Evolutionary conservation across 768 basidiomycete genomes (phyloP).

Genomic region (Tulasnella sp.): DNA sequence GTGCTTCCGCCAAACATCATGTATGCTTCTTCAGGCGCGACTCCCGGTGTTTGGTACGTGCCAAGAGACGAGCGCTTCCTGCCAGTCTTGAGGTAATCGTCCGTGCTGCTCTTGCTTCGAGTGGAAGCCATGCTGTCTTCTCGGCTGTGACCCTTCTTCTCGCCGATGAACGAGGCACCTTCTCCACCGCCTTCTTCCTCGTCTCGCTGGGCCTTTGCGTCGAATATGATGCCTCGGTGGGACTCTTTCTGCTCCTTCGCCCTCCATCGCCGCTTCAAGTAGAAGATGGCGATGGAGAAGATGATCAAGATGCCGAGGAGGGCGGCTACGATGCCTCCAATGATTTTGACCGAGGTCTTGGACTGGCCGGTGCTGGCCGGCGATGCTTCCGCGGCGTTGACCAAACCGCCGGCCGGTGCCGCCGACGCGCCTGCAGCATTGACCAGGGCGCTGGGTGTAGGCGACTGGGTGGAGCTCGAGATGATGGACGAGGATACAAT

Average conservation of each 20-base stretch:
- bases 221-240: not conserved
- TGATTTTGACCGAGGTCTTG: not conserved
- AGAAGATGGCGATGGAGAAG: conserved; percentile 1
- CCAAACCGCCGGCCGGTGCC: not conserved
- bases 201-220: not conserved
- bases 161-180: not conserved
- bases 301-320: not conserved
- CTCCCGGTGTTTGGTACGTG: not conserved
- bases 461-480: not conserved
- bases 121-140: not conserved
- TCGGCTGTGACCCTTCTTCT: not conserved
- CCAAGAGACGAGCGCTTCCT: not conserved
- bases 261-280: not conserved
- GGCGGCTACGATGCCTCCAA: not conserved
- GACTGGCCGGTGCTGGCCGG: not conserved
- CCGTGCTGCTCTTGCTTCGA: not conserved
- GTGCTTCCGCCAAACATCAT: conserved; percentile 8
- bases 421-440: not conserved
- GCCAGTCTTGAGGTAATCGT: not conserved
- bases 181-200: not conserved
- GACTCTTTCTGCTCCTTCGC: not conserved
- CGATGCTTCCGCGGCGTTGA: not conserved
- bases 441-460: not conserved
- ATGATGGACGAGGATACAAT: not conserved
- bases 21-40: conserved; percentile 2